Conservation (phyloP, 768 basidiomycete genomes). For the Boletus fagicola region DNA sequence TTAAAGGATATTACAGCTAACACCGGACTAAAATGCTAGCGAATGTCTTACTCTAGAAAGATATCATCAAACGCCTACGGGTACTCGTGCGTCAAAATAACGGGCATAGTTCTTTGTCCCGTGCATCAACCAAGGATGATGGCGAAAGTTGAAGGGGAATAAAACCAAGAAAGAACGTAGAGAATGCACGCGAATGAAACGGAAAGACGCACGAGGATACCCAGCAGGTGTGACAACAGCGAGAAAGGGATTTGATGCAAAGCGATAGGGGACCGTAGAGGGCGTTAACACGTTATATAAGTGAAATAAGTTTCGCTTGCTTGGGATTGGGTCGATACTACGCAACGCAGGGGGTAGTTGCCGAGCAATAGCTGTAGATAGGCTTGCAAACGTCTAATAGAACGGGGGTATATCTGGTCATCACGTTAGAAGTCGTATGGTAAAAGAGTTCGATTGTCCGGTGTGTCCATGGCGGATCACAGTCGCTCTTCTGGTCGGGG, state of each 20-base stretch:
- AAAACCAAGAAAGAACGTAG: slow-evolving; percentile 27
- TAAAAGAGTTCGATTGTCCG: slow-evolving; percentile 25
- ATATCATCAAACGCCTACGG: slow-evolving; percentile 17
- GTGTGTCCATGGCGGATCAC: slow-evolving; percentile 21
- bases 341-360: slow-evolving; percentile 23
- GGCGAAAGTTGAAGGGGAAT: slow-evolving; percentile 10
- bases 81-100: slow-evolving; percentile 19
- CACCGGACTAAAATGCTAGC: slow-evolving; percentile 30
- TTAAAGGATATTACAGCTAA: slow-evolving; percentile 32
- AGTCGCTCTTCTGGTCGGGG: slow-evolving; percentile 36
- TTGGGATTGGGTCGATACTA: slow-evolving; percentile 23
- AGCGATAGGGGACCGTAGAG: slow-evolving; percentile 26
- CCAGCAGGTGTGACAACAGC: slow-evolving; percentile 14
- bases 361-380: slow-evolving; percentile 35
- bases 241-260: slow-evolving; percentile 22
- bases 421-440: slow-evolving; percentile 36
- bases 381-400: slow-evolving; percentile 33
- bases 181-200: slow-evolving; percentile 17
- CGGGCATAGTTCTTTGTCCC: slow-evolving; percentile 13
- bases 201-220: slow-evolving; percentile 20
- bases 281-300: slow-evolving; percentile 35
- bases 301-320: slow-evolving; percentile 36
- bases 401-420: slow-evolving; percentile 34
- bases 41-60: slow-evolving; percentile 26
- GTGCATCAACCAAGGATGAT: slow-evolving; percentile 13